Conservation (phyloP, 306 rosid genomes). For the Ormosia emarginata region DNA sequence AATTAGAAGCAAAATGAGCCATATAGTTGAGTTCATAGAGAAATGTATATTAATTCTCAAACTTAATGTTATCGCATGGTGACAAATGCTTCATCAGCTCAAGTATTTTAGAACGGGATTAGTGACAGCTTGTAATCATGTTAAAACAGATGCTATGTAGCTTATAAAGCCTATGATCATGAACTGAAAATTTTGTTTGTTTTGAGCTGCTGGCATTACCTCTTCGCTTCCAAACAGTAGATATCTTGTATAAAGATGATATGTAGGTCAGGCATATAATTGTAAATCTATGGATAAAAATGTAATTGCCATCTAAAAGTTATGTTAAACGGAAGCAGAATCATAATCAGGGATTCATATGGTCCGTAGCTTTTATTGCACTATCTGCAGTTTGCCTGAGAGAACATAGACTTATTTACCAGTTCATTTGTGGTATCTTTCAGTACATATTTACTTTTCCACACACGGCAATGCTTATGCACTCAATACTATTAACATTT, state of each 20-base stretch:
- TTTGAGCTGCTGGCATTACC: neutral
- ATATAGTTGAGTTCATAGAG: neutral
- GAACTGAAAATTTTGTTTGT: neutral
- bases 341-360: neutral
- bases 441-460: neutral
- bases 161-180: neutral
- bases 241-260: neutral
- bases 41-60: neutral
- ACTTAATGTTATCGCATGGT: neutral
- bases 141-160: neutral
- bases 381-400: neutral
- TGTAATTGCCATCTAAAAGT: neutral
- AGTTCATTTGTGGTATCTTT: neutral
- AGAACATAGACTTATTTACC: neutral
- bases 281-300: neutral
- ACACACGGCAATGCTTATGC: neutral
- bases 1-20: neutral
- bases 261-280: neutral
- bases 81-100: neutral
- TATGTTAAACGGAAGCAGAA: neutral
- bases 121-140: neutral
- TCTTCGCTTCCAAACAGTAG: neutral
- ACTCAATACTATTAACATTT: constrained; percentile 3
- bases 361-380: neutral
- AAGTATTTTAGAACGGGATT: neutral